Conservation (phyloP, 2,329 filamentous ascomycete genomes). For the Corynespora cassiicola region DNA sequence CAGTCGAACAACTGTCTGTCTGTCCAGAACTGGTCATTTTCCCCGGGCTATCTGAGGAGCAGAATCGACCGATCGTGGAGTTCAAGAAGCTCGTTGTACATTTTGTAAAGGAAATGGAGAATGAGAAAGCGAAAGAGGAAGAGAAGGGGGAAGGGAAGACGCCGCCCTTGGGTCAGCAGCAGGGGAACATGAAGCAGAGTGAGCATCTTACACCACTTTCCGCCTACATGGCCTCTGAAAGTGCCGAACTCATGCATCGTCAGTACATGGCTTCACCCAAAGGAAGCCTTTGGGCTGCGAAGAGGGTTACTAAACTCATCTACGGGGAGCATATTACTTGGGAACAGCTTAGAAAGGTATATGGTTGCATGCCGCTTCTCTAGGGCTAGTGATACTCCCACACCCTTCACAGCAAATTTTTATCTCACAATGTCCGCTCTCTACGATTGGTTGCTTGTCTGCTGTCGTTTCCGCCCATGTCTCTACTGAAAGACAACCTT, state of each 20-base stretch:
- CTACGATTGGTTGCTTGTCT: conserved; percentile 18
- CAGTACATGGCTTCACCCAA: conserved; percentile 20
- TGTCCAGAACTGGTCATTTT: conserved; percentile 35
- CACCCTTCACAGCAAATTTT: conserved; percentile 13
- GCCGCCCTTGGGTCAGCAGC: conserved; percentile 13
- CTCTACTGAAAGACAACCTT: conserved; percentile 10
- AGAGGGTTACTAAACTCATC: conserved; percentile 19
- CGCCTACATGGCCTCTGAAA: conserved; percentile 21
- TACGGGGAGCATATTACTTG: conserved; percentile 22
- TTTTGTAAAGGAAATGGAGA: conserved; percentile 20
- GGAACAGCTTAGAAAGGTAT: conserved; percentile 21
- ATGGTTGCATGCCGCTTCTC: conserved; percentile 15
- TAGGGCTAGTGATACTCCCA: conserved; percentile 13
- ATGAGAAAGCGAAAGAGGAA: conserved; percentile 9
- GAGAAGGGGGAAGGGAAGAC: conserved; percentile 12
- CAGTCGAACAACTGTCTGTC: conserved; percentile 45
- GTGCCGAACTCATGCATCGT: conserved; percentile 20
- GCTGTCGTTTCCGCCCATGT: conserved; percentile 11
- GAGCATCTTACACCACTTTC: conserved; percentile 17
- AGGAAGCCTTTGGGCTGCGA: conserved; percentile 18
- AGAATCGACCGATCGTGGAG: conserved; percentile 19
- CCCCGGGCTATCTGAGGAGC: conserved; percentile 19
- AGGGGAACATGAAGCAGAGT: conserved; percentile 14
- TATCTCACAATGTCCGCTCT: conserved; percentile 17
- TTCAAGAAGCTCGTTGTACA: conserved; percentile 18